These are phyloP conservation scores for Fraxinus quadrangulata DNA, from an alignment of 257 asterid species.

Conservation along the genomic window DNA sequence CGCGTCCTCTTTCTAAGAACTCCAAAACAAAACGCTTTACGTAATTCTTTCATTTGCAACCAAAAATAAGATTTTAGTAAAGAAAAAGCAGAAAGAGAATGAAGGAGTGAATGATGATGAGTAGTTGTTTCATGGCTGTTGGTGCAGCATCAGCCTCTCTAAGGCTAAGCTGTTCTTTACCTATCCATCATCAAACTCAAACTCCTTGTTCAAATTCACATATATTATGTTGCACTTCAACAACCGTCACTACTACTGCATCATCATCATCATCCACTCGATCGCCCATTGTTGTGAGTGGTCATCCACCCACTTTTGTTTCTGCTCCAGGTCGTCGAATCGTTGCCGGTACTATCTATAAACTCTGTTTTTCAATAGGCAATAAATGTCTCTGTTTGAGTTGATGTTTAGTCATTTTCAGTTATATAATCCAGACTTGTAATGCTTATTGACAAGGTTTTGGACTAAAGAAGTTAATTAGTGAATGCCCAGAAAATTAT, in stretches of 20 bases:
- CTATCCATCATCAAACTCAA: constrained; percentile 35
- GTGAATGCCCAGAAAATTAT: neutral
- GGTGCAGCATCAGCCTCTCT: constrained; percentile 35
- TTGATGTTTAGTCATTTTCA: neutral
- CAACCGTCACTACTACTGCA: constrained; percentile 40
- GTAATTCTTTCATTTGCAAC: neutral
- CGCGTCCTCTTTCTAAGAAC: constrained; percentile 10
- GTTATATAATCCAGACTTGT: neutral
- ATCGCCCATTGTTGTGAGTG: constrained; percentile 66
- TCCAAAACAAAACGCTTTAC: neutral
- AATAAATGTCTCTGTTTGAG: neutral
- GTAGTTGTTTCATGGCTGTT: constrained; percentile 31
- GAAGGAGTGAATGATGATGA: constrained; percentile 21
- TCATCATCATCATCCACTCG: neutral
- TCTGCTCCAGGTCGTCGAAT: constrained; percentile 94
- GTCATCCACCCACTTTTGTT: constrained; percentile 90
- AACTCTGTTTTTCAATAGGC: neutral
- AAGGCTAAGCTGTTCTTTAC: constrained; percentile 44
- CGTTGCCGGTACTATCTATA: constrained; percentile 61
- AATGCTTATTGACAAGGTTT: neutral
- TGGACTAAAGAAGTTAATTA: neutral
- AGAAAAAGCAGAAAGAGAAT: neutral
- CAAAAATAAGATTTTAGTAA: neutral
- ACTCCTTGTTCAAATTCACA: constrained; percentile 32
- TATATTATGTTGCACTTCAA: constrained; percentile 36